Conservation (phyloP, 2,329 filamentous ascomycete species). For the Microsporum audouinii region DNA sequence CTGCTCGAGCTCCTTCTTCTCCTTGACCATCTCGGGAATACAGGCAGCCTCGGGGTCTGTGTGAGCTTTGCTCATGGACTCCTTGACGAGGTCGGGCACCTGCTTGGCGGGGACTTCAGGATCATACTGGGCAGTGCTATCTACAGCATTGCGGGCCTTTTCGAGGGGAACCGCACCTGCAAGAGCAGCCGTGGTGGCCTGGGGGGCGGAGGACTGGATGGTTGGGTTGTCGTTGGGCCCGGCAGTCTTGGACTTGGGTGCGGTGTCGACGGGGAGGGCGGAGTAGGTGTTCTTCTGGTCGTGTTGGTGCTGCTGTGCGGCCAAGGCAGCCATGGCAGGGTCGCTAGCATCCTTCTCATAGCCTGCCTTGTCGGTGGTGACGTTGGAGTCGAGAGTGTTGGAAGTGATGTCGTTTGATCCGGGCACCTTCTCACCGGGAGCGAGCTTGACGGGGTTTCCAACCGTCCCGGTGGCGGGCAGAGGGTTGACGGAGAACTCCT, state of each 20-base stretch:
- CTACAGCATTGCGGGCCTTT: conserved; percentile 12
- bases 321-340: conserved; percentile 35
- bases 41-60: conserved; percentile 59
- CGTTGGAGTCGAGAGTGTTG: conserved; percentile 58
- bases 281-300: background rate
- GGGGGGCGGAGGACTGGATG: conserved; percentile 45
- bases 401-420: conserved; percentile 48
- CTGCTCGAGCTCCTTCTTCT: conserved; percentile 63
- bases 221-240: conserved; percentile 27
- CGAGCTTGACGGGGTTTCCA: conserved; percentile 69
- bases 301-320: conserved; percentile 24
- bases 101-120: conserved; percentile 31
- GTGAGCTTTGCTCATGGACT: conserved; percentile 40
- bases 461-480: conserved; percentile 47
- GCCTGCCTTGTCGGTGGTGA: conserved; percentile 63
- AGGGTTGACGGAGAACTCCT: conserved; percentile 42
- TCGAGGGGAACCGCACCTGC: conserved; percentile 37
- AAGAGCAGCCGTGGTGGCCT: conserved; percentile 36
- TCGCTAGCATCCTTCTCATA: conserved; percentile 63
- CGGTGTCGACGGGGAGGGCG: background rate
- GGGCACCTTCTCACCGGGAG: conserved; percentile 71
- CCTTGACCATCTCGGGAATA: conserved; percentile 55
- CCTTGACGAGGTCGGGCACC: conserved; percentile 34
- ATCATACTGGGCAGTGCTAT: conserved; percentile 14
- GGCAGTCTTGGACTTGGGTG: background rate